Base-by-base conservation (phyloP, 192 early-diverging fungal species). In the Powellomyces hirtus region DNA sequence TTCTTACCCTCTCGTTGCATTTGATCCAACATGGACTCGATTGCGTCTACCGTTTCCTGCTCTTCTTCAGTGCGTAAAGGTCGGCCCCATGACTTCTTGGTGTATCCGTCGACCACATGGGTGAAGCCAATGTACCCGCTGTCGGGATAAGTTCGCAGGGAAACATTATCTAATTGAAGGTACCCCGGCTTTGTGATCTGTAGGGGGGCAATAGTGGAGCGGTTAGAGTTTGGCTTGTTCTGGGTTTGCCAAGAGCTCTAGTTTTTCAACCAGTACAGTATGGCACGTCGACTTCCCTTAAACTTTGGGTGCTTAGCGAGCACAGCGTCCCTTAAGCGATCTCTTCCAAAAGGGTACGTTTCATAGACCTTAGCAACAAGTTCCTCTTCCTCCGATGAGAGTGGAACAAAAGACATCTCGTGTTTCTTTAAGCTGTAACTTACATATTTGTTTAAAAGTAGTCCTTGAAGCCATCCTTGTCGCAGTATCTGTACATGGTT, bases 91-190 rank as follows among this genome's bases (percentile, higher is more conserved):
- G 31, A 29, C 49, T 57, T 55, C 53, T 66, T 66, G 7, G 65
- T 66, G 27, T 57, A 57, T 5, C 50, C 53, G 51, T 66, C 65
- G 20, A 57, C 38, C 30, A 36, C 22, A 35, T 66, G 50, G 37
- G 36, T 16, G 13, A 49, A 49, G 3, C 13, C n/a, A 13, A n/a
- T 31, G 33, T 46, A 63, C 1, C 44, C 44, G 4, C 42, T 27
- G 42, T 63, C 38, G 11, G 7, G 62, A 26, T 49, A 36, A 14
- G 59, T 26, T 4, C 11, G 18, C 37, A 60, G 14, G 5, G 16
- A 26, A 20, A 60, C 29, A 6, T 18, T n/a, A 40, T 60, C 59
- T n/a, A 14, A 38, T 38, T 60, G 59, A 14, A n/a, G 20, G 20
- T 64, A 55, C 20, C 64, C 52, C 3, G 49, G 31, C 30, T 56